These are phyloP conservation scores for Inosperma sp. DNA, from an alignment of 768 basidiomycete species.

Conservation along the genomic window DNA sequence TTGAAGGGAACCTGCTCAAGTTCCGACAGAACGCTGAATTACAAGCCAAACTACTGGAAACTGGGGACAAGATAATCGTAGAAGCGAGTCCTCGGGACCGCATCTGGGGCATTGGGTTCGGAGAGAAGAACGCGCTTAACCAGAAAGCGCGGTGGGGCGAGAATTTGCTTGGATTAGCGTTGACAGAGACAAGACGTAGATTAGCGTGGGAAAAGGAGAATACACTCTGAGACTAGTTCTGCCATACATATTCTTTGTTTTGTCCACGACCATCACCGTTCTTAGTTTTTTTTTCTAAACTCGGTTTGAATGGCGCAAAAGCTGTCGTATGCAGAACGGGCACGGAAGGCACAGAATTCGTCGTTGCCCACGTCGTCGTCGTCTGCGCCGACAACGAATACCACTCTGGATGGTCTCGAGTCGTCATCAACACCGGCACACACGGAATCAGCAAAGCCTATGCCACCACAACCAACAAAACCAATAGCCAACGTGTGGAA, in stretches of 20 bases:
- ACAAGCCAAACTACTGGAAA: conserved; percentile 38
- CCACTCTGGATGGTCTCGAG: background rate
- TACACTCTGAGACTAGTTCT: conserved; percentile 6
- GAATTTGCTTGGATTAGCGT: conserved; percentile 51
- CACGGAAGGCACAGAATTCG: conserved; percentile 42
- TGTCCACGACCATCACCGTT: conserved; percentile 11
- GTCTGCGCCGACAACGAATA: background rate
- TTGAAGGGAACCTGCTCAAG: conserved; percentile 51
- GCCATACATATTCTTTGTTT: conserved; percentile 9
- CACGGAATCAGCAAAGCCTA: too few species aligned
- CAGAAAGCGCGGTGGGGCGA: conserved; percentile 46
- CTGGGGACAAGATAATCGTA: conserved; percentile 44
- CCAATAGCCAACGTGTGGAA: conserved; percentile 24
- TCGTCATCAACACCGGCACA: background rate
- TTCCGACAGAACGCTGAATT: conserved; percentile 47
- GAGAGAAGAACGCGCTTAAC: conserved; percentile 43
- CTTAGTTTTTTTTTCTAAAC: background rate
- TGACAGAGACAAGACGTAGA: conserved; percentile 37
- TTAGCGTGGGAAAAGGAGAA: conserved; percentile 15
- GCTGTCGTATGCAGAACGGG: conserved; percentile 57
- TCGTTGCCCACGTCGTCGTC: conserved; percentile 4
- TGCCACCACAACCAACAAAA: conserved; percentile 8
- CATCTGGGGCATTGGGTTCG: conserved; percentile 63
- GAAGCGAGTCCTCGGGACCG: conserved; percentile 58
- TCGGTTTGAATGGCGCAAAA: conserved; percentile 28